phyloP scores from a whole-genome alignment of 345 rosid genomes.

The Eucalyptus globulus region DNA sequence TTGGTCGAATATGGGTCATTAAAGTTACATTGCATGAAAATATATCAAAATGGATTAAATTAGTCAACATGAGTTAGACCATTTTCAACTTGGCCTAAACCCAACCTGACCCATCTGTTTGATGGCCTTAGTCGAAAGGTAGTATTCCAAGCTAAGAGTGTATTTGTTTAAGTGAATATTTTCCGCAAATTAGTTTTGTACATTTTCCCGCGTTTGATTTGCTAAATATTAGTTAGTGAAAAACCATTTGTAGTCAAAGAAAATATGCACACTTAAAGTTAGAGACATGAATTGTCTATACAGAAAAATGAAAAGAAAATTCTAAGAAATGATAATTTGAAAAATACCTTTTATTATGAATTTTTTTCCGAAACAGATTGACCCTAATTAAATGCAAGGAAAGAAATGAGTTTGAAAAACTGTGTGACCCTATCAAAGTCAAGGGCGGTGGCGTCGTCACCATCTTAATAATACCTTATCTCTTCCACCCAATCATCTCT shows the following conservation, averaged over 20 bases:
- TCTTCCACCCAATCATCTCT: not conserved
- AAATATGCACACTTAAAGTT: not conserved
- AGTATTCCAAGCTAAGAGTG: not conserved
- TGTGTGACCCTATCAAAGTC: not conserved
- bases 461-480: not conserved
- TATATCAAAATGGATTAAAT: fast-evolving
- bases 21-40: no score
- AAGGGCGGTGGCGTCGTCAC: not conserved
- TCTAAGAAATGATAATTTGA: no score
- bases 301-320: not conserved
- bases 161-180: not conserved
- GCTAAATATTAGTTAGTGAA: not conserved
- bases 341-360: not conserved
- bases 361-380: not conserved
- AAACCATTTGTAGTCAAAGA: not conserved
- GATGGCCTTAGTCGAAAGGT: not conserved
- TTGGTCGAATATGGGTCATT: no score
- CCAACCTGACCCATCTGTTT: fast-evolving
- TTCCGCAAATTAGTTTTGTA: not conserved
- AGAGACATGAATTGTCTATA: fast-evolving
- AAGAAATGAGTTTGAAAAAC: not conserved
- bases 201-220: not conserved
- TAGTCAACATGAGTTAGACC: no score
- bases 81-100: fast-evolving
- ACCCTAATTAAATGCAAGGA: not conserved